Base-by-base conservation (phyloP, 306 rosid species). In the Inga oerstediana region DNA sequence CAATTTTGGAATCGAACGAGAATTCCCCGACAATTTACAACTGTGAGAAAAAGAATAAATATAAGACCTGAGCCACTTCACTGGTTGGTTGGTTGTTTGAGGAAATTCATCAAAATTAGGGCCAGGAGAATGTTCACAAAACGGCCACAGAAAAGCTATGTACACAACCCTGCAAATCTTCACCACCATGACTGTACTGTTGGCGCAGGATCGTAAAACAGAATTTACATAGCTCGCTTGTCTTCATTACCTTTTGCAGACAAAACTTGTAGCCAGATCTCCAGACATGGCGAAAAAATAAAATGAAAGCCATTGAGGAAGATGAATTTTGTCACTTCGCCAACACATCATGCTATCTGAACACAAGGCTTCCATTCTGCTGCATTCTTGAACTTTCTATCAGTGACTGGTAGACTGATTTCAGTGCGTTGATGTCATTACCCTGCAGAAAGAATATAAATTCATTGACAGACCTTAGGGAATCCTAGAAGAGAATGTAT, bases 291-390 rank as follows among this genome's bases (percentile, higher is more conserved):
- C 30, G 51, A 48, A 79, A 84, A 84, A 24, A 84, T 84, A 35
- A 30, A 65, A 32, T 32, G 45, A 61, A 71, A 82, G 85, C 85
- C 62, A 68, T 34, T 56, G 46, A 35, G 89, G 79, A 83, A 81
- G 34, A 69, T 30, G 73, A 76, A 24, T 39, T 61, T 66, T 30
- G 30, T 66, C 71, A 46, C 43, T 75, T 81, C 67, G 72, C 79
- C 78, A 65, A 67, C n/a, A 52, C 62, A 80, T 52, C n/a, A 87
- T 90, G 97, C 97, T 96, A 96, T 92, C 99, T 92, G 85, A 92
- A 93, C 86, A 88, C 80, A 22, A 77, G 80, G 80, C 80, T 77
- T 24, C 80, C 80, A 43, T 77, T 77, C 71, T 77, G 80, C 58
- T 14, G 80, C 71, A 41, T 46, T 85, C 97, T 93, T 86, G 92